phyloP scores from a whole-genome alignment of 129 eudicot genomes.

The Silybum marianum region DNA sequence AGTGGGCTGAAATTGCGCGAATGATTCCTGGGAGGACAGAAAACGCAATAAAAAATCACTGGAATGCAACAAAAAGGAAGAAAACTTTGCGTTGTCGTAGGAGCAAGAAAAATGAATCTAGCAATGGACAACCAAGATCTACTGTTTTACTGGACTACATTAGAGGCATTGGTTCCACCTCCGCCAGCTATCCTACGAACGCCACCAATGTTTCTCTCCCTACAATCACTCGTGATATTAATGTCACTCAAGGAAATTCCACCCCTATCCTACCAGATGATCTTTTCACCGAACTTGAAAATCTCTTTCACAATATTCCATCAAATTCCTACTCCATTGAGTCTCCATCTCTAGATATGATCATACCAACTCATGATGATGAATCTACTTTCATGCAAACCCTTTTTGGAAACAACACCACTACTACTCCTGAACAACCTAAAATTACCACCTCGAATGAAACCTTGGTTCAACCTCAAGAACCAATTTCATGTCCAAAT shows the following conservation, averaged over 20 bases:
- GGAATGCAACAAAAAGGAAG: slow-evolving; percentile 69
- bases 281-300: not conserved
- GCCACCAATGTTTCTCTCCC: slow-evolving; percentile 4
- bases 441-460: slow-evolving; percentile 7
- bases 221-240: not conserved
- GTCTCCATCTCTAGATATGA: slow-evolving; percentile 20
- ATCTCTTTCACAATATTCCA: not conserved
- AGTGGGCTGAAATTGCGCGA: slow-evolving; percentile 66
- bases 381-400: slow-evolving; percentile 40
- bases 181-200: not conserved
- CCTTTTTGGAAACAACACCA: slow-evolving; percentile 21
- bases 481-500: slow-evolving; percentile 13
- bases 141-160: slow-evolving; percentile 52
- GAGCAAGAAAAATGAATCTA: slow-evolving; percentile 29
- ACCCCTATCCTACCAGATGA: not conserved
- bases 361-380: slow-evolving; percentile 32
- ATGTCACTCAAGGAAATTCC: not conserved
- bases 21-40: slow-evolving; percentile 70
- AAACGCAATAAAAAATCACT: slow-evolving; percentile 71
- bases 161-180: slow-evolving; percentile 21
- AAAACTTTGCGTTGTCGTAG: slow-evolving; percentile 38
- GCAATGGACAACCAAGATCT: slow-evolving; percentile 22
- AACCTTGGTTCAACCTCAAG: slow-evolving; percentile 5
- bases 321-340: slow-evolving; percentile 10
- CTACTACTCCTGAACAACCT: not conserved